A percentile compares a stretch with the other conserved stretches of the same genome.
phyloP scores from a whole-genome alignment of 2,329 filamentous ascomycete species.

The Ophiocordyceps camponoti-floridani region DNA sequence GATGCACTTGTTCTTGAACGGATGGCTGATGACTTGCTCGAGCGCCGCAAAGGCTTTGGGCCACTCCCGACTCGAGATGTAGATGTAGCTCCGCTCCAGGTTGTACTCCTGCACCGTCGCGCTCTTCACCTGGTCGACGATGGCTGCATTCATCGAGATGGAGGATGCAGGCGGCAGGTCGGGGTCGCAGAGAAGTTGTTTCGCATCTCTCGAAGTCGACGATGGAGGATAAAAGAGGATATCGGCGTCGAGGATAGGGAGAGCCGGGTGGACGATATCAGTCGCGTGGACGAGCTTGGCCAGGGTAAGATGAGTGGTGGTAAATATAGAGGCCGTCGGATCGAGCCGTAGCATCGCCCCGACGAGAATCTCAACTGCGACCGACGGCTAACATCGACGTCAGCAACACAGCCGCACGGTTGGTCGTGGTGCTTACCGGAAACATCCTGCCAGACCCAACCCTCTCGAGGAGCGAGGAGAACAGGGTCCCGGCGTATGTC shows the following conservation, averaged over 20 bases:
- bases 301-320: slow-evolving; percentile 40
- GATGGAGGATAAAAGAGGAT: slow-evolving; percentile 47
- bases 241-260: slow-evolving; percentile 44
- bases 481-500: slow-evolving; percentile 26
- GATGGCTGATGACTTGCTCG: slow-evolving; percentile 48
- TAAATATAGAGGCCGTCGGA: slow-evolving; percentile 47
- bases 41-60: slow-evolving; percentile 41
- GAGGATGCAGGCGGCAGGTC: slow-evolving; percentile 31
- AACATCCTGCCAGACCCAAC: slow-evolving; percentile 20
- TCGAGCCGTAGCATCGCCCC: slow-evolving; percentile 47
- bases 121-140: slow-evolving; percentile 35
- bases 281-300: slow-evolving; percentile 40
- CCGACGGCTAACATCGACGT: slow-evolving; percentile 18
- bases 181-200: slow-evolving; percentile 25
- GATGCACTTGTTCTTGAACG: slow-evolving; percentile 39
- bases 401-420: not conserved
- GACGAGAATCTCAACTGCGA: slow-evolving; percentile 26
- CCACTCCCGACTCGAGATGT: slow-evolving; percentile 45
- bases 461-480: slow-evolving; percentile 25
- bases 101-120: slow-evolving; percentile 49
- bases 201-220: slow-evolving; percentile 15
- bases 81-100: slow-evolving; percentile 44
- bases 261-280: slow-evolving; percentile 31
- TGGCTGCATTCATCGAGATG: slow-evolving; percentile 38
- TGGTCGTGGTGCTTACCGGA: slow-evolving; percentile 14